phyloP scores from a whole-genome alignment of 2,329 filamentous ascomycete species.

The Sclerotinia spermophila region DNA sequence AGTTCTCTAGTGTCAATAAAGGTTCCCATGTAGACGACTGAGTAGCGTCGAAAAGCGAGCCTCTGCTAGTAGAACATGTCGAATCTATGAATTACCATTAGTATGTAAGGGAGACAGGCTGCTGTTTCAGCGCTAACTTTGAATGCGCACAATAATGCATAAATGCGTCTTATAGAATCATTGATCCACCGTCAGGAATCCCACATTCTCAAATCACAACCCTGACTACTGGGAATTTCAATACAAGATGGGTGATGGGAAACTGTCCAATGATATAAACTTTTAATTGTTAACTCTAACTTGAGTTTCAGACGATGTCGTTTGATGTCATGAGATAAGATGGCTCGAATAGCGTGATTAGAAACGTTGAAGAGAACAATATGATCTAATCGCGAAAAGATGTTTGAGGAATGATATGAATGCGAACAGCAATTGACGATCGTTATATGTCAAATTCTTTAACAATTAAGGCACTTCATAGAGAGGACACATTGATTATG shows the following conservation, averaged over 20 bases:
- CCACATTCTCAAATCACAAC: not conserved
- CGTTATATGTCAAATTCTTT: no score
- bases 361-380: not conserved
- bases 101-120: not conserved
- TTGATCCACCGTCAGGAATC: not conserved
- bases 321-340: no score
- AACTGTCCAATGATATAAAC: no score
- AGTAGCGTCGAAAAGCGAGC: conserved; percentile 53
- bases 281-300: not conserved
- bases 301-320: not conserved
- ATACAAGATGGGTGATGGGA: not conserved
- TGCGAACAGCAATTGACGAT: not conserved
- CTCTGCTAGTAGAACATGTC: conserved; percentile 54
- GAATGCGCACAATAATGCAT: not conserved
- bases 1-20: conserved; percentile 44
- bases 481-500: no score
- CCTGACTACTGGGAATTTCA: not conserved
- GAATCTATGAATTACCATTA: conserved; percentile 39
- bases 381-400: not conserved
- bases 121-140: not conserved
- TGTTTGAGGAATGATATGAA: not conserved
- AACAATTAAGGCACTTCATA: no score
- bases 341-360: not conserved
- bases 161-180: not conserved
- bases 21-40: conserved; percentile 53